Percentiles rank a stretch among this genome's conserved stretches.
Evolutionary conservation across 169 alveolate species (phyloP).

Genomic region (Plasmodium yoelii): DNA sequence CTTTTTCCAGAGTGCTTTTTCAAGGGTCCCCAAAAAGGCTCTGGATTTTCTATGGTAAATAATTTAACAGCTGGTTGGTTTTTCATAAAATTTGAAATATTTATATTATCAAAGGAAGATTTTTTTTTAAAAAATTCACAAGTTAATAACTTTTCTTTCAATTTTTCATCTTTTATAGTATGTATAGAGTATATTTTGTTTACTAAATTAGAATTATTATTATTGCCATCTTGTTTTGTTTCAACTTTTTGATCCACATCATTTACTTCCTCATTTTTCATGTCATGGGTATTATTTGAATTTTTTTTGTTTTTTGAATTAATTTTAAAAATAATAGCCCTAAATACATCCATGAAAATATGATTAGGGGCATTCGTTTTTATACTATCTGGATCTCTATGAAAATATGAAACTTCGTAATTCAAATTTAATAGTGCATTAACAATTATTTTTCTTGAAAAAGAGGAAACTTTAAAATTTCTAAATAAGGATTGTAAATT

Average conservation of each 20-base stretch:
- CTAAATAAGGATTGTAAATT: conserved; percentile 54
- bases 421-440: conserved; percentile 86
- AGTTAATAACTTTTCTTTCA: conserved; percentile 52
- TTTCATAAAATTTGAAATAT: conserved; percentile 30
- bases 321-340: conserved; percentile 74
- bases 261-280: not conserved
- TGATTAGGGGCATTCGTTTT: conserved; percentile 92
- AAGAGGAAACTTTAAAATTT: conserved; percentile 60
- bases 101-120: conserved; percentile 51
- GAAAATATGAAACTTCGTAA: conserved; percentile 91
- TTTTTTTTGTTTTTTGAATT: conserved; percentile 51
- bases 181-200: conserved; percentile 62
- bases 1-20: conserved; percentile 63
- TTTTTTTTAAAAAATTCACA: conserved; percentile 68
- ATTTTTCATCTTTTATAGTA: conserved; percentile 68
- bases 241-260: not conserved
- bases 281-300: not conserved
- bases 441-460: conserved; percentile 53
- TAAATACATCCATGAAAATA: conserved; percentile 91
- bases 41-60: conserved; percentile 71
- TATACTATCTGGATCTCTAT: conserved; percentile 91
- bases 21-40: conserved; percentile 77
- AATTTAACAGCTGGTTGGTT: conserved; percentile 12
- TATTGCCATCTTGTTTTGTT: not conserved
- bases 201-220: not conserved